These are phyloP conservation scores for Martiniozyma abietophila DNA, from an alignment of 805 yeast genomes.

Conservation along the genomic window DNA sequence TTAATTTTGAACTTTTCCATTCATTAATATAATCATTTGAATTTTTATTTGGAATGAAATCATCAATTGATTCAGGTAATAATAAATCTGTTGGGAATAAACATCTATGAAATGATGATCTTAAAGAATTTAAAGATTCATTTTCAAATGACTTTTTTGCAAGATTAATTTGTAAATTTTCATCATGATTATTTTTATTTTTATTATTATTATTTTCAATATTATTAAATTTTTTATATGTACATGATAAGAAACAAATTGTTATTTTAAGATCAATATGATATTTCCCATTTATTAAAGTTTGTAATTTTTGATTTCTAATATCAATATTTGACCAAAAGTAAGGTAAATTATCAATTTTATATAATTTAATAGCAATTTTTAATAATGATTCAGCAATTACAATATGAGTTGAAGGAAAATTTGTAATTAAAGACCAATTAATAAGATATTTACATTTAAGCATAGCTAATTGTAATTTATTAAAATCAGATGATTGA, in stretches of 20 bases:
- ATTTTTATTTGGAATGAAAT: slow-evolving; percentile 2
- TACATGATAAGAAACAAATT: slow-evolving; percentile 1
- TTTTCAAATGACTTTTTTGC: slow-evolving; percentile 3
- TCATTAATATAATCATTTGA: slow-evolving; percentile 3
- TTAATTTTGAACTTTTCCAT: not conserved
- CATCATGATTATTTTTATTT: not conserved
- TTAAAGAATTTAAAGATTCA: not conserved
- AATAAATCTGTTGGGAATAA: not conserved
- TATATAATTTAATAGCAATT: slow-evolving; percentile 13
- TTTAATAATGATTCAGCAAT: slow-evolving; percentile 22
- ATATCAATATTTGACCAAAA: slow-evolving; percentile 19
- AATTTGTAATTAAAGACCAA: slow-evolving; percentile 21
- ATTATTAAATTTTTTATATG: not conserved
- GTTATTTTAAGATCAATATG: slow-evolving; percentile 7
- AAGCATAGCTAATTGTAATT: slow-evolving; percentile 13
- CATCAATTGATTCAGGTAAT: not conserved
- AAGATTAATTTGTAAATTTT: not conserved
- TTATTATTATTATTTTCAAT: not conserved
- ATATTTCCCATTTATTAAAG: not conserved
- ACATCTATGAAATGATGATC: not conserved
- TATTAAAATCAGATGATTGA: slow-evolving; percentile 10
- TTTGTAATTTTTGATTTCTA: slow-evolving; percentile 6
- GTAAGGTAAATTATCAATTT: slow-evolving; percentile 13
- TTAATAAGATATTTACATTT: slow-evolving; percentile 22
- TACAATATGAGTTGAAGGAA: slow-evolving; percentile 19